phyloP scores from a whole-genome alignment of 2,329 filamentous ascomycete species.

The Alternaria tenuissima region DNA sequence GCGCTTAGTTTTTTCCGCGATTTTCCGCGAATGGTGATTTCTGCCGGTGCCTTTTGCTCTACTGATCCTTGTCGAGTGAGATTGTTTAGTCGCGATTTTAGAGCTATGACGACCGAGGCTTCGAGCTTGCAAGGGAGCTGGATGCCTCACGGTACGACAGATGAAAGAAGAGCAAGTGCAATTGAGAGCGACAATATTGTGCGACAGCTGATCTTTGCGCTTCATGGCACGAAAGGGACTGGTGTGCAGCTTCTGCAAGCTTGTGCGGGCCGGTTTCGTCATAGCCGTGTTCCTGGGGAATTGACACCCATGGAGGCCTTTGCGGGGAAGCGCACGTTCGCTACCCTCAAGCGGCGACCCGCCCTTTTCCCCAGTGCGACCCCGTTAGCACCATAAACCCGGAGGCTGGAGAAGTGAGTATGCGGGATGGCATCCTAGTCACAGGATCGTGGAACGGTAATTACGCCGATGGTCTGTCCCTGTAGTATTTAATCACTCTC shows the following conservation, averaged over 20 bases:
- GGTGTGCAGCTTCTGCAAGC: constrained; percentile 7
- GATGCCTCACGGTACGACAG: not conserved
- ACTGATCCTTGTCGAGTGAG: constrained; percentile 9
- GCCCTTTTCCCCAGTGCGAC: constrained; percentile 20
- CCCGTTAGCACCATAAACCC: constrained; percentile 16
- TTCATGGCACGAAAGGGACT: not conserved
- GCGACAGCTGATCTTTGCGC: not conserved
- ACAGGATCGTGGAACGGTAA: constrained; percentile 27
- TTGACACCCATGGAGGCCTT: constrained; percentile 23
- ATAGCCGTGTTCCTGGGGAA: constrained; percentile 36
- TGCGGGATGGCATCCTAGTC: constrained; percentile 26
- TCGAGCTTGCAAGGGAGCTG: constrained; percentile 12
- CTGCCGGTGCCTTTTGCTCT: constrained; percentile 13
- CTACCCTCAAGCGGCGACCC: constrained; percentile 24
- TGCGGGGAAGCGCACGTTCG: constrained; percentile 38
- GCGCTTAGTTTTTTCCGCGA: constrained; percentile 33
- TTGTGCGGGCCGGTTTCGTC: constrained; percentile 22
- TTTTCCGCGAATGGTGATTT: constrained; percentile 33
- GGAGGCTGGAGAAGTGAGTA: constrained; percentile 22
- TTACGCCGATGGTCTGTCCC: constrained; percentile 23
- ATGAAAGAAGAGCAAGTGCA: not conserved
- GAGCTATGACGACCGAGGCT: constrained; percentile 17
- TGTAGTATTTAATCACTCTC: constrained; percentile 24
- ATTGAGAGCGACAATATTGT: constrained; percentile 5
- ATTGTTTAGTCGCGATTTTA: constrained; percentile 9